phyloP scores from a whole-genome alignment of 495 filamentous ascomycete genomes.

The Daldinia decipiens region DNA sequence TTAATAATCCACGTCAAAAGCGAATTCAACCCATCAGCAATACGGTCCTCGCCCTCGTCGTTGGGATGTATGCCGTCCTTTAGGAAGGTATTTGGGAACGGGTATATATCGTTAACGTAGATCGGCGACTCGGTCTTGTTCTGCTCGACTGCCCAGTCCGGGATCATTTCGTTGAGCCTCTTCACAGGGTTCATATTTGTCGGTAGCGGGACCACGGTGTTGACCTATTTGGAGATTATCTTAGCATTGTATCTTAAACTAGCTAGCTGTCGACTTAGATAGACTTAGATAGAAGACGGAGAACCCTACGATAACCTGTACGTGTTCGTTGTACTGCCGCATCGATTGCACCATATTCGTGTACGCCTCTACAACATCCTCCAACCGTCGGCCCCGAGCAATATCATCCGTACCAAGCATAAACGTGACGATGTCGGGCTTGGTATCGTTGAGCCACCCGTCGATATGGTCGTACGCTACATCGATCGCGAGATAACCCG shows the following conservation, averaged over 20 bases:
- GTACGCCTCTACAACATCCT: conserved; percentile 53
- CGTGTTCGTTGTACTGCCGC: conserved; percentile 48
- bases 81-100: conserved; percentile 45
- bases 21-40: conserved; percentile 47
- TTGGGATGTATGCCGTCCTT: conserved; percentile 56
- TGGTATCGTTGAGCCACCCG: conserved; percentile 50
- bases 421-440: conserved; percentile 57
- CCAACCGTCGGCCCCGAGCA: conserved; percentile 30
- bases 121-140: conserved; percentile 52
- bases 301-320: conserved; percentile 52
- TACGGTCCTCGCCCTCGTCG: conserved; percentile 48
- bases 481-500: conserved; percentile 56
- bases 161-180: conserved; percentile 51
- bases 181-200: conserved; percentile 41
- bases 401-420: conserved; percentile 60
- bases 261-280: not conserved
- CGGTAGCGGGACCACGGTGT: conserved; percentile 50
- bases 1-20: conserved; percentile 45
- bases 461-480: conserved; percentile 57
- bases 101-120: conserved; percentile 53
- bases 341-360: conserved; percentile 52
- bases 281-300: not conserved
- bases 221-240: conserved; percentile 34
- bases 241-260: not conserved
- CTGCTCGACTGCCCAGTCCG: conserved; percentile 48